These are phyloP conservation scores for Yamadazyma taylorii DNA, from an alignment of 1,139 yeast species.

Conservation along the genomic window DNA sequence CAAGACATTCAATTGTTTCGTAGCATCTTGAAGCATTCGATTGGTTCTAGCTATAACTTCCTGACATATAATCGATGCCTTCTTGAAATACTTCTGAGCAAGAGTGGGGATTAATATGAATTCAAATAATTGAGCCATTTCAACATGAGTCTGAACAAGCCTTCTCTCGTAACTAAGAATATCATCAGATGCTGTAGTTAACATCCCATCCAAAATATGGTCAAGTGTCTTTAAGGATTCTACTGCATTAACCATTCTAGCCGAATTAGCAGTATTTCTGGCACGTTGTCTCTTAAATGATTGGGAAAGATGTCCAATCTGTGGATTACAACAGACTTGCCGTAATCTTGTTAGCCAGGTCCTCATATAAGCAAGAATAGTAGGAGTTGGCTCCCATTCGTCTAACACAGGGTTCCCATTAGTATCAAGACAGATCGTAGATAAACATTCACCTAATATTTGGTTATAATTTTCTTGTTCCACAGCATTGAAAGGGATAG, in stretches of 20 bases:
- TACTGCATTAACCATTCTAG: conserved; percentile 19
- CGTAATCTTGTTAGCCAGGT: conserved; percentile 69
- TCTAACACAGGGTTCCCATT: conserved; percentile 54
- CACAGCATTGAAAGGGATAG: conserved; percentile 73
- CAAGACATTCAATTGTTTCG: conserved; percentile 4
- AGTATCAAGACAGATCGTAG: conserved; percentile 59
- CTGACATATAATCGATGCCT: conserved; percentile 20
- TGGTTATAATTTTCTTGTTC: conserved; percentile 82
- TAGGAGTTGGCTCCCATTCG: conserved; percentile 51
- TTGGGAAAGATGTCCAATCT: conserved; percentile 49
- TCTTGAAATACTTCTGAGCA: conserved; percentile 29
- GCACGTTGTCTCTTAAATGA: conserved; percentile 31
- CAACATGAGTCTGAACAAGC: conserved; percentile 42
- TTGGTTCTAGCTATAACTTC: conserved; percentile 13
- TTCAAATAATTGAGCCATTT: conserved; percentile 67
- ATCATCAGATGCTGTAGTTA: conserved; percentile 50
- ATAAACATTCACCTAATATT: conserved; percentile 58
- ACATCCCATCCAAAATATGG: conserved; percentile 66
- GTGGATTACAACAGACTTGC: conserved; percentile 83
- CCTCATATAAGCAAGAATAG: conserved; percentile 49
- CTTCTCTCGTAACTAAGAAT: conserved; percentile 50
- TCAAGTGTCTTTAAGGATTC: conserved; percentile 59
- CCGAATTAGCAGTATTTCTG: conserved; percentile 14
- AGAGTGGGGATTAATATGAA: conserved; percentile 46
- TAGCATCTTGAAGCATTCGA: conserved; percentile 5